phyloP scores from a whole-genome alignment of 2,329 filamentous ascomycete genomes.

The Ceratocystis ficicola region DNA sequence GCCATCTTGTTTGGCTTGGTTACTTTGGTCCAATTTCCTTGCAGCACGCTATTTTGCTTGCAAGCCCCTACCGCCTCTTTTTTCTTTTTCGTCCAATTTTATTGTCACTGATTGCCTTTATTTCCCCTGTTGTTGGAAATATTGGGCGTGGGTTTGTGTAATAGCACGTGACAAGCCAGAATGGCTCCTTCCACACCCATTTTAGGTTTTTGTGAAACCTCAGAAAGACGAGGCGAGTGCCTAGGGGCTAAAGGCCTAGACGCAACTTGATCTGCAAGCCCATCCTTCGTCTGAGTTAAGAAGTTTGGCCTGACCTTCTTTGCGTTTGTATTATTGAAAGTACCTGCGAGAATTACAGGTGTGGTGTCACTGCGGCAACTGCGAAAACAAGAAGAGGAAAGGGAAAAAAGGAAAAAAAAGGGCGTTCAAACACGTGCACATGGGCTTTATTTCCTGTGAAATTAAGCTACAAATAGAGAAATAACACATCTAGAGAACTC shows the following conservation, averaged over 20 bases:
- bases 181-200: background rate
- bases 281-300: constrained; percentile 7
- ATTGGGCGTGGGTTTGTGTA: constrained; percentile 1
- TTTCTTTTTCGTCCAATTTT: background rate
- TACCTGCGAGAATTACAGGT: background rate
- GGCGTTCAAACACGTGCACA: background rate
- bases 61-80: background rate
- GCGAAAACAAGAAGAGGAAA: background rate
- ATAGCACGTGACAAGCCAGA: constrained; percentile 14
- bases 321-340: background rate
- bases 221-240: background rate
- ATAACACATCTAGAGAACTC: background rate
- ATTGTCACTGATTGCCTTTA: background rate
- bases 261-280: background rate
- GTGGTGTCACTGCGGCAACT: constrained; percentile 2
- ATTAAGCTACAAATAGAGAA: background rate
- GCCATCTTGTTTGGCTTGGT: background rate
- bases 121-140: constrained; percentile 7
- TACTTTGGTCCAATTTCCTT: background rate
- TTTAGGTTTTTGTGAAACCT: constrained; percentile 15
- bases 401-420: background rate
- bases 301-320: background rate
- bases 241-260: background rate
- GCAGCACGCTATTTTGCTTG: background rate
- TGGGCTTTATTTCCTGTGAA: background rate